Conservation (phyloP, 106 monocot genomes). For the Dioscorea alata region DNA sequence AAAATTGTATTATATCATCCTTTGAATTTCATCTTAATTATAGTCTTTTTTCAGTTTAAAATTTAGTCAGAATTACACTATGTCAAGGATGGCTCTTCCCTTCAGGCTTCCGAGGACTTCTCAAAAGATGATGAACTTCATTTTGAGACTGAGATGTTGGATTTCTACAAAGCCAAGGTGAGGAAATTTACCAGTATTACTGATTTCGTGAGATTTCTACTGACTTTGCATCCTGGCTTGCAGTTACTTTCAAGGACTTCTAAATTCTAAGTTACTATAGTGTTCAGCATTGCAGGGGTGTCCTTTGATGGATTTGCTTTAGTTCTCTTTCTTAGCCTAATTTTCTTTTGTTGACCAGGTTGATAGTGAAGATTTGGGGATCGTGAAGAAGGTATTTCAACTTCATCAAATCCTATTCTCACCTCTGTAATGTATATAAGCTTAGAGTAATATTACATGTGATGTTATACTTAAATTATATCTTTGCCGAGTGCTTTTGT, state of each 20-base stretch:
- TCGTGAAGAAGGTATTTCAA: constrained; percentile 55
- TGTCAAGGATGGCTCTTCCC: constrained; percentile 79
- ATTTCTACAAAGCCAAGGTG: constrained; percentile 95
- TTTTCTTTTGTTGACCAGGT: constrained; percentile 33
- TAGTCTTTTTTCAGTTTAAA: constrained; percentile 82
- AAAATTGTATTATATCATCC: not conserved
- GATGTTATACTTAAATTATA: too few relatives aligned
- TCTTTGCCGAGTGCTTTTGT: too few relatives aligned
- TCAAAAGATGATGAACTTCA: constrained; percentile 87
- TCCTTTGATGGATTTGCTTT: not conserved
- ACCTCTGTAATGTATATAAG: too few relatives aligned
- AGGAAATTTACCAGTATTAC: constrained; percentile 6
- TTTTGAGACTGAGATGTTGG: constrained; percentile 90
- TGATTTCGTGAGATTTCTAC: not conserved
- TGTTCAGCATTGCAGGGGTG: not conserved
- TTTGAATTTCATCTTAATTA: not conserved
- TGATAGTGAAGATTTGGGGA: constrained; percentile 53
- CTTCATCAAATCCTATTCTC: too few relatives aligned
- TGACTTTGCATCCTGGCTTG: too few relatives aligned
- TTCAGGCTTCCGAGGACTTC: constrained; percentile 62
- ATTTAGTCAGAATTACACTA: constrained; percentile 93
- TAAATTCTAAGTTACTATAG: not conserved
- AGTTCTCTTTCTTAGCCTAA: not conserved
- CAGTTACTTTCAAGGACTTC: not conserved
- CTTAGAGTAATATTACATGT: too few relatives aligned